Percentiles rank a stretch among this genome's conserved stretches.
Conservation (phyloP, 495 filamentous ascomycete species). For the Podospora bellae-mahoneyi region DNA sequence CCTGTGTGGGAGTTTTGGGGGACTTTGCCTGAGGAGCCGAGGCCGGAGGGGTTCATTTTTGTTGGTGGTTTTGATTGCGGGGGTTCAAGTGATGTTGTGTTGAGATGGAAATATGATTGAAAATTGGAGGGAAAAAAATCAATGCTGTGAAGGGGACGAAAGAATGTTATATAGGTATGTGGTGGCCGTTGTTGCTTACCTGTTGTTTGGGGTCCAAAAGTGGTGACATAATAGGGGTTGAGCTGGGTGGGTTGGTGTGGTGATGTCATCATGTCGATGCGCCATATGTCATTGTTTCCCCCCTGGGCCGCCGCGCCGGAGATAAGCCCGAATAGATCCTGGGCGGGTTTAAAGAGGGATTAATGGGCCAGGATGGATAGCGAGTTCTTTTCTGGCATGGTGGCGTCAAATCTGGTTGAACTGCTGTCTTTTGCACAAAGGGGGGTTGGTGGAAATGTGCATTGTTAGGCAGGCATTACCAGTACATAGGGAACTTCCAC, state of each 20-base stretch:
- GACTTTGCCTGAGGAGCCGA: neutral
- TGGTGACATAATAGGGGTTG: slow-evolving; percentile 3
- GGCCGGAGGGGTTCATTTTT: slow-evolving; percentile 9
- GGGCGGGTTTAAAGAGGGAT: neutral
- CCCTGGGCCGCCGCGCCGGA: neutral
- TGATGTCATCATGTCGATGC: slow-evolving; percentile 20
- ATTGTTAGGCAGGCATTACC: no score
- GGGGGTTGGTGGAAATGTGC: no score
- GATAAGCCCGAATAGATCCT: neutral
- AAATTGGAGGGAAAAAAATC: neutral
- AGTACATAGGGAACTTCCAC: no score
- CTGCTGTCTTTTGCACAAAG: no score
- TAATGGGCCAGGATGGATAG: neutral
- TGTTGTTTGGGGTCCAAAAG: neutral
- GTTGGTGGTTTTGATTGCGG: neutral
- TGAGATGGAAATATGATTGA: neutral
- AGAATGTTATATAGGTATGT: neutral
- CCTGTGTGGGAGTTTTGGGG: slow-evolving; percentile 23
- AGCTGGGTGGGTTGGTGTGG: neutral
- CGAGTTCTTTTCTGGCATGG: no score
- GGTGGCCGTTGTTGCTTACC: neutral
- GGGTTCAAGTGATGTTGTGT: neutral
- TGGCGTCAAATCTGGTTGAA: no score
- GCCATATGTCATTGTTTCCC: neutral
- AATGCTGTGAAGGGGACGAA: neutral